These are phyloP conservation scores for Acarospora socialis DNA, from an alignment of 2,329 filamentous ascomycete genomes.

Conservation along the genomic window DNA sequence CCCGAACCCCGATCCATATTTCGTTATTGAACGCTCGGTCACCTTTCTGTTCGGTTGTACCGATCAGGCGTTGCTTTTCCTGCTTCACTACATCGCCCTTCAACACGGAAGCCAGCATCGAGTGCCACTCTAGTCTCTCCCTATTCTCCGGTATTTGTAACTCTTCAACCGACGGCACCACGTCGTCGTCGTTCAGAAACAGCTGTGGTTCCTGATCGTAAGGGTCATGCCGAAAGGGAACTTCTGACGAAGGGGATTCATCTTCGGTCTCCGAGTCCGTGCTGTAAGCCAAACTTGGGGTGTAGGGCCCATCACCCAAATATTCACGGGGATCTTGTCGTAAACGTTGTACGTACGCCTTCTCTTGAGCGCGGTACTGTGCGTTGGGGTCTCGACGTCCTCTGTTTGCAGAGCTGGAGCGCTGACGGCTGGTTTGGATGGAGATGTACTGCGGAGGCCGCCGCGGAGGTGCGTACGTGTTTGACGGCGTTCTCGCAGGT, in stretches of 20 bases:
- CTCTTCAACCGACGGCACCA: slow-evolving; percentile 80
- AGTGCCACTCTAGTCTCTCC: slow-evolving; percentile 92
- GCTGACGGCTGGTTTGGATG: slow-evolving; percentile 34
- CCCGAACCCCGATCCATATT: slow-evolving; percentile 77
- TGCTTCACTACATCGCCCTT: slow-evolving; percentile 95
- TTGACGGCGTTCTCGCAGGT: slow-evolving; percentile 60
- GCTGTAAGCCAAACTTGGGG: slow-evolving; percentile 51
- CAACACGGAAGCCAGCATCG: slow-evolving; percentile 88
- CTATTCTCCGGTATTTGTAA: slow-evolving; percentile 74
- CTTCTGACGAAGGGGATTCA: slow-evolving; percentile 74
- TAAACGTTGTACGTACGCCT: slow-evolving; percentile 85
- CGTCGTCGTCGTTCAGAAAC: slow-evolving; percentile 81
- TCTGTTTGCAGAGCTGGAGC: slow-evolving; percentile 43
- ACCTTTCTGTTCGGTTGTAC: slow-evolving; percentile 59
- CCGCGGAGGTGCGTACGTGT: slow-evolving; percentile 56
- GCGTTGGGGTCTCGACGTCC: slow-evolving; percentile 51
- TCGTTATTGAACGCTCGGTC: slow-evolving; percentile 53
- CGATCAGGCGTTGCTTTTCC: slow-evolving; percentile 90
- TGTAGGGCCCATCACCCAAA: slow-evolving; percentile 53
- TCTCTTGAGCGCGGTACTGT: slow-evolving; percentile 72
- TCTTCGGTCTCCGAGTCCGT: slow-evolving; percentile 77
- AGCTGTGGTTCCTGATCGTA: slow-evolving; percentile 88
- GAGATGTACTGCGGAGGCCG: slow-evolving; percentile 38
- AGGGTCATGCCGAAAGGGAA: slow-evolving; percentile 64
- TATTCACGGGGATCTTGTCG: slow-evolving; percentile 69